These are phyloP conservation scores for Metroxylon sagu DNA, from an alignment of 176 grass and related monocot species.

Conservation along the genomic window DNA sequence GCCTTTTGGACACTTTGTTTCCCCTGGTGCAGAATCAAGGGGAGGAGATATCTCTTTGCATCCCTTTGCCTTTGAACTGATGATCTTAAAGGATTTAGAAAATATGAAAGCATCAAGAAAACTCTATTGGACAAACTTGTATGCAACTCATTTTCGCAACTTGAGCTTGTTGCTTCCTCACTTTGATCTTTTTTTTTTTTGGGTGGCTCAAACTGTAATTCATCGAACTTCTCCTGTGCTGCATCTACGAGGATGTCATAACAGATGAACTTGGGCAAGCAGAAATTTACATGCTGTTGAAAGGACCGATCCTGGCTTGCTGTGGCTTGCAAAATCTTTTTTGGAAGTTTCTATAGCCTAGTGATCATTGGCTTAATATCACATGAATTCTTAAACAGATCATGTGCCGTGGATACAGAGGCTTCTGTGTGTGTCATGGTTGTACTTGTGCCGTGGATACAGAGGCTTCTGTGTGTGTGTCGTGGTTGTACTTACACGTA, in stretches of 20 bases:
- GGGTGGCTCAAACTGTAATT: too few species aligned
- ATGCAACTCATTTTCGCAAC: constrained; percentile 10
- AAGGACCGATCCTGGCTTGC: constrained; percentile 79
- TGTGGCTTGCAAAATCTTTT: constrained; percentile 81
- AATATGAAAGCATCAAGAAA: constrained; percentile 95
- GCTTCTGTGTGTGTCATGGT: too few species aligned
- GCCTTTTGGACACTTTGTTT: too few species aligned
- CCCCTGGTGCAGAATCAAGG: constrained; percentile 64
- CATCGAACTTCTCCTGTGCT: too few species aligned
- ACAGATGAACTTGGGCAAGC: constrained; percentile 49
- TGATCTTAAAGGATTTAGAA: too few species aligned
- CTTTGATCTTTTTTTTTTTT: too few species aligned
- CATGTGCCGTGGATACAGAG: too few species aligned
- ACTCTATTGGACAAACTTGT: constrained; percentile 95
- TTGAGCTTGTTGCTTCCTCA: constrained; percentile 18
- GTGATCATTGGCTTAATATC: too few species aligned
- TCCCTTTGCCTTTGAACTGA: constrained; percentile 85
- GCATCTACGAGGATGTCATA: constrained; percentile 60
- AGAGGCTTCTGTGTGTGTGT: too few species aligned
- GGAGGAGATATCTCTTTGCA: constrained; percentile 94
- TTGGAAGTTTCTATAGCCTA: constrained; percentile 69
- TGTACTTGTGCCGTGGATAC: too few species aligned
- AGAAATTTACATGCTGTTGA: constrained; percentile 71
- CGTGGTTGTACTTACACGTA: too few species aligned
- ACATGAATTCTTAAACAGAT: too few species aligned